These are phyloP conservation scores for Termitomyces sp. DNA, from an alignment of 1,284 basidiomycete genomes.

Conservation along the genomic window DNA sequence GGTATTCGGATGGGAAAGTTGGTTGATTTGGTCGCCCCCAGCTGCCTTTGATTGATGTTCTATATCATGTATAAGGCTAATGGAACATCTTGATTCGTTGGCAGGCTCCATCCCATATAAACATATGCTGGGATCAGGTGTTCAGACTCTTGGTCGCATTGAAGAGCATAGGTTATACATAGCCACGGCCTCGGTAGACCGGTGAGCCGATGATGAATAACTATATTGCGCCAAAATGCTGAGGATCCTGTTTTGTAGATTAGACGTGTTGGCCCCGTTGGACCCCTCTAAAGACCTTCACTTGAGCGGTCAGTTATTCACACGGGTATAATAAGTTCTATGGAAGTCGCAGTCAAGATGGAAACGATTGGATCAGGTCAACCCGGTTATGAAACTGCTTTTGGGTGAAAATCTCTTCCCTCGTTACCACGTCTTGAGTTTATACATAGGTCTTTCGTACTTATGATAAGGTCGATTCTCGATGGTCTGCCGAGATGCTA, in stretches of 20 bases:
- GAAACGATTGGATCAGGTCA: constrained; percentile 50
- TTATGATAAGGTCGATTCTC: constrained; percentile 44
- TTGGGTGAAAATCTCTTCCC: constrained; percentile 41
- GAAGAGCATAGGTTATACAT: constrained; percentile 70
- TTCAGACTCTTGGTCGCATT: constrained; percentile 46
- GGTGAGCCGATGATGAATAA: constrained; percentile 35
- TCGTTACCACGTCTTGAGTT: neutral
- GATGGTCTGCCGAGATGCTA: constrained; percentile 78
- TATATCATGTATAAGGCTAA: constrained; percentile 31
- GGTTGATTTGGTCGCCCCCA: constrained; percentile 12
- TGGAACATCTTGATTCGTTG: constrained; percentile 77
- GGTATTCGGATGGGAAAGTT: constrained; percentile 65
- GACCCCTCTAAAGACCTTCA: constrained; percentile 62
- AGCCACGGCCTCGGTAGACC: constrained; percentile 78
- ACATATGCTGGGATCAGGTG: constrained; percentile 66
- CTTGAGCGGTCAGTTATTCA: constrained; percentile 79
- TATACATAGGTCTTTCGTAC: neutral
- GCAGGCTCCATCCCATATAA: constrained; percentile 82
- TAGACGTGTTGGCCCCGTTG: constrained; percentile 60
- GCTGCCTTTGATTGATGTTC: neutral
- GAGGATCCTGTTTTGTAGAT: constrained; percentile 27
- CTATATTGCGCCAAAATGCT: neutral
- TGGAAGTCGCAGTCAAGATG: constrained; percentile 83
- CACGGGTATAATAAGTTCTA: constrained; percentile 65
- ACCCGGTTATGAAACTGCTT: constrained; percentile 48